Conservation (phyloP, 2,329 filamentous ascomycete species). For the Hirsutella rhossiliensis region DNA sequence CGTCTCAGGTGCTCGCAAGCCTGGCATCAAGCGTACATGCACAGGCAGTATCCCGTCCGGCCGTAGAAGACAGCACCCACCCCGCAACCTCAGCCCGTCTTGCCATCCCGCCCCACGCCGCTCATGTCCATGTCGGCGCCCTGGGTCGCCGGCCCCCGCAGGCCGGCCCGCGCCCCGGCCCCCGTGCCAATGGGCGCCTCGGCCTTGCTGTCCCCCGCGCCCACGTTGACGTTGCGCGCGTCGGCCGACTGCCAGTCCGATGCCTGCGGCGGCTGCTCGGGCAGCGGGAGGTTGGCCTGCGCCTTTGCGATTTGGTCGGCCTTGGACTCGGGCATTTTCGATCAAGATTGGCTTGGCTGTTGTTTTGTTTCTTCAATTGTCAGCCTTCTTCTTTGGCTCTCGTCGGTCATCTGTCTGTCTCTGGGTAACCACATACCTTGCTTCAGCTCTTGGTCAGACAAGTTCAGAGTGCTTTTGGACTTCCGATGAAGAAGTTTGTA, state of each 20-base stretch:
- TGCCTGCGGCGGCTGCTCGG: conserved; percentile 62
- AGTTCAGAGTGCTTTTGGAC: too few species aligned
- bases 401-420: too few species aligned
- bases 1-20: too few species aligned
- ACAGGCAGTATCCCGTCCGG: too few species aligned
- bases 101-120: conserved; percentile 47
- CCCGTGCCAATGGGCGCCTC: conserved; percentile 17
- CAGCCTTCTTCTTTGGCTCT: too few species aligned
- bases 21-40: too few species aligned
- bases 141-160: conserved; percentile 48
- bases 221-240: conserved; percentile 46
- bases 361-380: neutral
- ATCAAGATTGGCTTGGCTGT: neutral
- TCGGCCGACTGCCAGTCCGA: conserved; percentile 71
- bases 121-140: conserved; percentile 42
- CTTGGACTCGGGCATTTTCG: conserved; percentile 38
- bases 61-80: too few species aligned
- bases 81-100: too few species aligned
- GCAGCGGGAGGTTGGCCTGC: conserved; percentile 64
- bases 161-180: conserved; percentile 33
- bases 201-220: conserved; percentile 48
- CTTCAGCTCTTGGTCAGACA: too few species aligned
- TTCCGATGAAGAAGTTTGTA: too few species aligned
- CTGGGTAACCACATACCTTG: too few species aligned
- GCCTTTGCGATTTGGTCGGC: conserved; percentile 53